Conservation (phyloP, 2,329 filamentous ascomycete species). For the Chaetothyriales sp. region DNA sequence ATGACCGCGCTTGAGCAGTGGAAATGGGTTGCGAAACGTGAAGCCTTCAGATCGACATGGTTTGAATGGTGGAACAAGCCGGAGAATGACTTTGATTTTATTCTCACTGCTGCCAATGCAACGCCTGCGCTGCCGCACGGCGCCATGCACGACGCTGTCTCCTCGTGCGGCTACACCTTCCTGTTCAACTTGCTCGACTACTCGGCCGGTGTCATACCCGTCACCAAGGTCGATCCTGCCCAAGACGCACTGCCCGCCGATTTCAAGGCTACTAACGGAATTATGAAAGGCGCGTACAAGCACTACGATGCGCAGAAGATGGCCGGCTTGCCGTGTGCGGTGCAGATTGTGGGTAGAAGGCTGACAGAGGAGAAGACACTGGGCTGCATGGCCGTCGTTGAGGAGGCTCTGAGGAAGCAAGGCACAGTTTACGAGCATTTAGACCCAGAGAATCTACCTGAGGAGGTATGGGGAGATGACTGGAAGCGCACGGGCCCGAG, state of each 20-base stretch:
- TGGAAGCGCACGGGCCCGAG: background rate
- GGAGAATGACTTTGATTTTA: conserved; percentile 58
- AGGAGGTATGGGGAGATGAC: background rate
- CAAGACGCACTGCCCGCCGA: conserved; percentile 49
- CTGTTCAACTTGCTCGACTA: conserved; percentile 91
- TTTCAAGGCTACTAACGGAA: conserved; percentile 51
- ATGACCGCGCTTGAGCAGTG: conserved; percentile 70
- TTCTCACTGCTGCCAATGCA: conserved; percentile 75
- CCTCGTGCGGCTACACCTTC: conserved; percentile 85
- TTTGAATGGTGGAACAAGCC: conserved; percentile 72
- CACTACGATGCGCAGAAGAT: conserved; percentile 71
- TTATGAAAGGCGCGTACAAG: conserved; percentile 72
- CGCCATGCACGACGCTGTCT: conserved; percentile 73
- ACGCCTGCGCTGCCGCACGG: conserved; percentile 78
- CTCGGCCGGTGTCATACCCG: conserved; percentile 64
- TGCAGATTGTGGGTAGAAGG: conserved; percentile 68
- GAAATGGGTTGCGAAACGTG: conserved; percentile 63
- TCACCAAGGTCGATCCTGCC: conserved; percentile 64
- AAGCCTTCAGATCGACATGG: conserved; percentile 64
- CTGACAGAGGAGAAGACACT: conserved; percentile 82
- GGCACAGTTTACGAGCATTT: conserved; percentile 39
- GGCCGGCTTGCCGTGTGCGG: conserved; percentile 74
- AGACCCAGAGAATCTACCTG: conserved; percentile 26
- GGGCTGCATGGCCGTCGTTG: conserved; percentile 63
- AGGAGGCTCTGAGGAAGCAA: conserved; percentile 52